Conservation (phyloP, 805 yeast genomes). For the Blastobotrys peoriensis region DNA sequence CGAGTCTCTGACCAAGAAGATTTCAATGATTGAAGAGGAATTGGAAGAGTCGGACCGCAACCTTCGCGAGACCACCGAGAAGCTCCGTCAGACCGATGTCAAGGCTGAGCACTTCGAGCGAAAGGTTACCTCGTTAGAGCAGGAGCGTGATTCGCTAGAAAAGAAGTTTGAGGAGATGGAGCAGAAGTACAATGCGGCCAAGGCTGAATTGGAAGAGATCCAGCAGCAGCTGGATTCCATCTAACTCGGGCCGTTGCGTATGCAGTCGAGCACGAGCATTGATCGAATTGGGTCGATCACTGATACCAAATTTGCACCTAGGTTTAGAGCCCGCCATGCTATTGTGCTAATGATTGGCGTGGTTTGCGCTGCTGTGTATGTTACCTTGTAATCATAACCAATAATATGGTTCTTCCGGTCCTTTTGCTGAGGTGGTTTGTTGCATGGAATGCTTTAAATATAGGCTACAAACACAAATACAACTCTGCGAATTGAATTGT, state of each 20-base stretch:
- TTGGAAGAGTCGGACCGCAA: conserved; percentile 85
- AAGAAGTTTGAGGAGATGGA: conserved; percentile 83
- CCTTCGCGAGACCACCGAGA: conserved; percentile 88
- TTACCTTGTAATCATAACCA: neutral
- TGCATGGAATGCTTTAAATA: no score
- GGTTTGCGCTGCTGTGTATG: neutral
- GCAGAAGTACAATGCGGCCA: conserved; percentile 74
- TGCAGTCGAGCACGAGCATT: no score
- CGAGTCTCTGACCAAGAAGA: conserved; percentile 86
- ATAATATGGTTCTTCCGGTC: no score
- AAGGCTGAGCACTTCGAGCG: conserved; percentile 95
- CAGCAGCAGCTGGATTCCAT: conserved; percentile 84
- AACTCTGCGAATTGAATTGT: no score
- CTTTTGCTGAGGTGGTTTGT: no score
- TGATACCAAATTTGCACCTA: neutral
- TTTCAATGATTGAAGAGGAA: conserved; percentile 82
- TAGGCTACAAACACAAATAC: no score
- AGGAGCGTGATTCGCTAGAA: conserved; percentile 89
- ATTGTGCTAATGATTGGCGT: neutral
- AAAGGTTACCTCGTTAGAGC: conserved; percentile 84
- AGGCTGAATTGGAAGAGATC: conserved; percentile 94
- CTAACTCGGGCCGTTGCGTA: conserved; percentile 24
- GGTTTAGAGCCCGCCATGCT: neutral
- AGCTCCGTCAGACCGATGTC: conserved; percentile 91
- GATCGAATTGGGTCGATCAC: no score